These are phyloP conservation scores for Avicennia marina DNA, from an alignment of 257 asterid species.

Conservation along the genomic window DNA sequence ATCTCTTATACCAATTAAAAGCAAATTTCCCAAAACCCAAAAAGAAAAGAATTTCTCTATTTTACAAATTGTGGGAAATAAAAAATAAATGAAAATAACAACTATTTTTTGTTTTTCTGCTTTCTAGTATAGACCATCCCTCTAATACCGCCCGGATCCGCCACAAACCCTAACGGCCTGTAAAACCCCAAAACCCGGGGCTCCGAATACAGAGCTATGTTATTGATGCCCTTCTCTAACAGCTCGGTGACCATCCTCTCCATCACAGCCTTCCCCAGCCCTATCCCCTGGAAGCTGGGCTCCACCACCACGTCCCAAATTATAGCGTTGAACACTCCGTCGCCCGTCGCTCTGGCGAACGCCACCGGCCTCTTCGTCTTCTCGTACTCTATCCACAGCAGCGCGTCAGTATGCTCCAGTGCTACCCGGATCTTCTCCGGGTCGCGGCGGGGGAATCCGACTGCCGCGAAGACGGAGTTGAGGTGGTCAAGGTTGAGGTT, in stretches of 20 bases:
- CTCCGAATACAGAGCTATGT: conserved; percentile 89
- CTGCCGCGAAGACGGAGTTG: conserved; percentile 73
- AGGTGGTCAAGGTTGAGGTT: conserved; percentile 77
- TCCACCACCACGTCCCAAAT: conserved; percentile 99
- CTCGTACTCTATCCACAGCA: conserved; percentile 76
- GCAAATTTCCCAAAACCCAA: too few species aligned
- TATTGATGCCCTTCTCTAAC: conserved; percentile 66
- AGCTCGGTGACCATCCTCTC: conserved; percentile 61
- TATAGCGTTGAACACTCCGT: conserved; percentile 85
- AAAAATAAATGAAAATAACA: too few species aligned
- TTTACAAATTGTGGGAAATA: too few species aligned
- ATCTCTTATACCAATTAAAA: too few species aligned
- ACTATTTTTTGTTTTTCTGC: conserved; percentile 27
- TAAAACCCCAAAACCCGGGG: conserved; percentile 94
- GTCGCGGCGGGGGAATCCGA: conserved; percentile 88
- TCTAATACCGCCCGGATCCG: conserved; percentile 88
- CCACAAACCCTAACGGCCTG: conserved; percentile 84
- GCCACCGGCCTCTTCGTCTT: conserved; percentile 73
- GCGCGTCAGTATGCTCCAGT: conserved; percentile 73
- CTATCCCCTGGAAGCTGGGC: conserved; percentile 89
- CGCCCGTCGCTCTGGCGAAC: conserved; percentile 95
- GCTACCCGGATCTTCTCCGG: conserved; percentile 73
- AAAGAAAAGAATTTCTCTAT: too few species aligned
- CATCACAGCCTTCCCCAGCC: conserved; percentile 94
- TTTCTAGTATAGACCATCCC: conserved; percentile 89